Percentiles rank a stretch among this genome's conserved stretches.
These are phyloP conservation scores for Salvia sclarea DNA, from an alignment of 305 asterid species.

Conservation along the genomic window DNA sequence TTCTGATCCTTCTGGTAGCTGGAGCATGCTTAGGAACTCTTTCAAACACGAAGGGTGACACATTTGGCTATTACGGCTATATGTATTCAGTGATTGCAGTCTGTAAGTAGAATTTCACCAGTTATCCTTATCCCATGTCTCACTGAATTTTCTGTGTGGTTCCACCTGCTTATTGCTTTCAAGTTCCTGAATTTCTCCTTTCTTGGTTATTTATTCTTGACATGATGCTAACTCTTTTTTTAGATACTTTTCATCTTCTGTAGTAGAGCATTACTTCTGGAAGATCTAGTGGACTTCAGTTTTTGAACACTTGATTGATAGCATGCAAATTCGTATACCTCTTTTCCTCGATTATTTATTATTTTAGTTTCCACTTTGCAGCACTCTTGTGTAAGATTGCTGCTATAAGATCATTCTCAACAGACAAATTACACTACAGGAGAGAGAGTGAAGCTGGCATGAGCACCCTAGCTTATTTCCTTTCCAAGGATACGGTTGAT, in stretches of 20 bases:
- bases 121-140: background rate
- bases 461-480: slow-evolving; percentile 94
- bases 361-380: slow-evolving; percentile 44
- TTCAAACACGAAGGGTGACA: slow-evolving; percentile 80
- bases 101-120: slow-evolving; percentile 60
- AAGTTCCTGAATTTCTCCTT: slow-evolving; percentile 18
- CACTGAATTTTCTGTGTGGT: background rate
- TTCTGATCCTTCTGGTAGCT: slow-evolving; percentile 86
- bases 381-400: slow-evolving; percentile 91
- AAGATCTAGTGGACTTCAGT: slow-evolving; percentile 2
- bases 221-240: background rate
- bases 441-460: slow-evolving; percentile 85
- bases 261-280: background rate
- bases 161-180: slow-evolving; percentile 11
- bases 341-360: slow-evolving; percentile 21
- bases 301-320: background rate
- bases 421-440: slow-evolving; percentile 75
- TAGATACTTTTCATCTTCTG: background rate
- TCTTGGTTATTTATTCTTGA: background rate
- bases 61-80: slow-evolving; percentile 82
- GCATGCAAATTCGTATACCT: background rate
- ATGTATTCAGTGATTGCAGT: slow-evolving; percentile 92
- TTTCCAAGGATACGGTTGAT: slow-evolving; percentile 86
- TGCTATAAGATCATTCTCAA: slow-evolving; percentile 83
- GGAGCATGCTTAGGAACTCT: slow-evolving; percentile 98